These are phyloP conservation scores for Daucus carota DNA, from an alignment of 129 eudicot genomes.

Conservation along the genomic window DH1_v3.0 NC_030381.2:26850501-26851000, in stretches of 20 bases:
- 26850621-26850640: background rate
- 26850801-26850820: background rate
- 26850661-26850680: background rate
- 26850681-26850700: background rate
- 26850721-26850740: background rate
- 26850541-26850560: no score
- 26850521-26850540: no score
- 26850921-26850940: background rate
- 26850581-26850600: no score
- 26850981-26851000: conserved; percentile 71
- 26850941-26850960: background rate
- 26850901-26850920: background rate
- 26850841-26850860: conserved; percentile 9
- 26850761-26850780: background rate
- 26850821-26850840: background rate
- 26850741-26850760: background rate
- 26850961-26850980: conserved; percentile 22
- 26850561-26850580: no score
- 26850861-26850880: conserved; percentile 5
- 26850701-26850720: background rate
- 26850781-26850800: no score
- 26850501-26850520: no score
- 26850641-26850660: background rate
- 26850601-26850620: no score
- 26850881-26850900: background rate